phyloP scores from a whole-genome alignment of 768 basidiomycete species.

The Vishniacozyma victoriae region DNA sequence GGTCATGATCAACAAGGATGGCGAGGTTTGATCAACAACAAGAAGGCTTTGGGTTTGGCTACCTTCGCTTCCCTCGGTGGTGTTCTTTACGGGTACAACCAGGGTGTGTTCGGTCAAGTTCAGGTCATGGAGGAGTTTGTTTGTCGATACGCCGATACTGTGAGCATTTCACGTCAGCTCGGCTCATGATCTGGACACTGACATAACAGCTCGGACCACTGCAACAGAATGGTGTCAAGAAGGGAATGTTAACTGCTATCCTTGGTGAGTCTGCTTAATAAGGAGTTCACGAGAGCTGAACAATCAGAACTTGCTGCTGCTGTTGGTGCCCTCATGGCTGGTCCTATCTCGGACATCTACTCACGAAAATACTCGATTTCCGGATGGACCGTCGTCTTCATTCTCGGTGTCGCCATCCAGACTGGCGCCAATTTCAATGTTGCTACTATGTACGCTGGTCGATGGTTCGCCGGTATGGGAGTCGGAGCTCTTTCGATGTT shows the following conservation, averaged over 20 bases:
- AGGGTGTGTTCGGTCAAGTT: constrained; percentile 72
- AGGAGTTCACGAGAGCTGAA: neutral
- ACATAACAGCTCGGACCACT: neutral
- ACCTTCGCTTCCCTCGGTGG: constrained; percentile 76
- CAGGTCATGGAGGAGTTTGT: constrained; percentile 52
- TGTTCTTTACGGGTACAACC: constrained; percentile 56
- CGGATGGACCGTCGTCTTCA: constrained; percentile 63
- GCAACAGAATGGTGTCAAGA: neutral
- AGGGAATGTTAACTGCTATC: constrained; percentile 6
- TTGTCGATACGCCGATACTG: constrained; percentile 21
- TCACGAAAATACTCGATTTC: constrained; percentile 55
- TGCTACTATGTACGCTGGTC: constrained; percentile 62
- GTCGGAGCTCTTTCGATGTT: constrained; percentile 76
- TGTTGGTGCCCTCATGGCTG: constrained; percentile 67
- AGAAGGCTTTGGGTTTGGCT: constrained; percentile 61
- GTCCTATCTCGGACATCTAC: constrained; percentile 62
- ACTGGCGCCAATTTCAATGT: constrained; percentile 49
- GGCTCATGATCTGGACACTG: neutral
- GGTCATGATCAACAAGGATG: constrained; percentile 57
- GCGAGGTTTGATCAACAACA: constrained; percentile 57
- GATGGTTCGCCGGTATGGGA: constrained; percentile 72
- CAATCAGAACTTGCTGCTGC: constrained; percentile 54
- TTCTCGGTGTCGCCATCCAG: constrained; percentile 58
- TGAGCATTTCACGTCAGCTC: constrained; percentile 6
- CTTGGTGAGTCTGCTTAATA: constrained; percentile 1